A percentile compares a stretch with the other conserved stretches of the same genome.
phyloP scores from a whole-genome alignment of 257 asterid genomes.

The Solanum appendiculatum region DNA sequence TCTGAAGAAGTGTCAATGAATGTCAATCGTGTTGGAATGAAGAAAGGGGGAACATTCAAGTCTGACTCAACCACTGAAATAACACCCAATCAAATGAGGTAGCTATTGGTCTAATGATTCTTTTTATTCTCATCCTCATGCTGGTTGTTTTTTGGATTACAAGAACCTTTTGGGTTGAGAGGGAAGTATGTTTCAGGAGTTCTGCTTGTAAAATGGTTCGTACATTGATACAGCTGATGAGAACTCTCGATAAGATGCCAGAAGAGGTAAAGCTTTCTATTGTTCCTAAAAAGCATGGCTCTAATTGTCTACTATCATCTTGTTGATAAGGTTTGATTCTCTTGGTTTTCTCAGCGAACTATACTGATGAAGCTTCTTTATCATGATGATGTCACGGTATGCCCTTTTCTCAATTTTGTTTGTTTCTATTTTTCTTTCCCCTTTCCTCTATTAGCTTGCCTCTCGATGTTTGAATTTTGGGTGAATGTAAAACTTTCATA shows the following conservation, averaged over 20 bases:
- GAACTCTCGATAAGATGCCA: constrained; percentile 95
- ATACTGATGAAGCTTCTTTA: constrained; percentile 91
- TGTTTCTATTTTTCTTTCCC: background rate
- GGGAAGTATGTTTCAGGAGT: constrained; percentile 42
- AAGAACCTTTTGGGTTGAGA: constrained; percentile 1
- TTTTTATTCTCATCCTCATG: background rate
- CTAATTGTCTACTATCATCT: background rate
- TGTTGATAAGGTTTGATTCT: background rate
- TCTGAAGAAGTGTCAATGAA: constrained; percentile 87
- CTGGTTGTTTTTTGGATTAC: background rate
- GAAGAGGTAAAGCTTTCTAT: constrained; percentile 51
- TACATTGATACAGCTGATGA: constrained; percentile 70
- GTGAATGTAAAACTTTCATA: background rate
- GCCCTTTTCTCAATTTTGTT: constrained; percentile 13
- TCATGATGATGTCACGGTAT: constrained; percentile 82
- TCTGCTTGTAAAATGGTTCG: constrained; percentile 92
- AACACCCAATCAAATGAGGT: constrained; percentile 93
- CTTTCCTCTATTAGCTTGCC: background rate
- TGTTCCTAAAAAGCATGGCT: background rate
- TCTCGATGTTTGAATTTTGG: background rate
- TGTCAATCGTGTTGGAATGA: constrained; percentile 63
- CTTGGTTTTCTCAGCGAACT: constrained; percentile 58
- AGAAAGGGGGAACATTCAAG: constrained; percentile 70
- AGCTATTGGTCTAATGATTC: background rate
- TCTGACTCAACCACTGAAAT: constrained; percentile 56